Percentiles rank a stretch among this genome's conserved stretches.
phyloP scores from a whole-genome alignment of 768 basidiomycete genomes.

The Kwoniella sp. region DNA sequence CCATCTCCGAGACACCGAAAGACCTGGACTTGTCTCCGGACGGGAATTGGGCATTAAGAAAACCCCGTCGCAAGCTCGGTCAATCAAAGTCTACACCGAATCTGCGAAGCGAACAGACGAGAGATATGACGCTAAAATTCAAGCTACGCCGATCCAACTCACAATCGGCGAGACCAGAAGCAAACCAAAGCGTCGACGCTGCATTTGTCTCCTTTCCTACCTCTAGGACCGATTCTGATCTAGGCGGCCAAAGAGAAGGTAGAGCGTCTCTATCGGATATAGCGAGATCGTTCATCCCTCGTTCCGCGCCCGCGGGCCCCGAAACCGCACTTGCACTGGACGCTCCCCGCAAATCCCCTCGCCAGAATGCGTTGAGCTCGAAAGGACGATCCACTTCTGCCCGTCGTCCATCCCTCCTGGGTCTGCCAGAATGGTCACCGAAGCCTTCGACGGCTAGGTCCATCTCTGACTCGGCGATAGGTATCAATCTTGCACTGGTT shows the following conservation, averaged over 20 bases:
- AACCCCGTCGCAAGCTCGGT: neutral
- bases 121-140: slow-evolving; percentile 16
- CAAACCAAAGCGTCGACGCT: neutral
- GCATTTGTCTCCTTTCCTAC: slow-evolving; percentile 10
- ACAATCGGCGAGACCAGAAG: neutral
- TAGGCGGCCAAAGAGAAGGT: slow-evolving; percentile 3
- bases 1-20: slow-evolving; percentile 21
- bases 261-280: slow-evolving; percentile 16
- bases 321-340: neutral
- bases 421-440: neutral
- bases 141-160: slow-evolving; percentile 15
- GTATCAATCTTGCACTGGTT: neutral
- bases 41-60: slow-evolving; percentile 15
- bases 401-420: neutral
- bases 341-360: neutral
- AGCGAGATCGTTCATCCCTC: slow-evolving; percentile 15
- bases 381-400: neutral
- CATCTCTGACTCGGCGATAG: neutral
- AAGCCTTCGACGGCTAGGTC: neutral
- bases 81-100: slow-evolving; percentile 5
- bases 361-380: neutral
- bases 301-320: neutral
- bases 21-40: slow-evolving; percentile 12
- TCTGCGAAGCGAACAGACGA: neutral
- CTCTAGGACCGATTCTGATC: neutral